A percentile compares a stretch with the other conserved stretches of the same genome.
Conservation (phyloP, 2,329 filamentous ascomycete genomes). For the Blumeria hordei region DNA sequence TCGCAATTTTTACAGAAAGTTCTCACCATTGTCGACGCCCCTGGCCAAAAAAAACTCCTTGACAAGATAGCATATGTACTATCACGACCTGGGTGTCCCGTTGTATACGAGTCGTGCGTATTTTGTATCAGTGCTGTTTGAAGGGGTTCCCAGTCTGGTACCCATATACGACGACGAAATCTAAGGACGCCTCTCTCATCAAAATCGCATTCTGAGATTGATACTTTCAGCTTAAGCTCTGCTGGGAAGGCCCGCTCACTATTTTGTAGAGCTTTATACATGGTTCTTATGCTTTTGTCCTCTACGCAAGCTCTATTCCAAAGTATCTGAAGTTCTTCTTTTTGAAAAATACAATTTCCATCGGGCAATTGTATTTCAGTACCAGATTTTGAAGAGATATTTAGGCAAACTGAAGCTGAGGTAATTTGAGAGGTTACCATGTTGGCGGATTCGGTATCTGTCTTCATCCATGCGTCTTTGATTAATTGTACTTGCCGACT, state of each 20-base stretch:
- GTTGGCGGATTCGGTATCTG: neutral
- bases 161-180: neutral
- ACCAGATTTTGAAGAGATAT: neutral
- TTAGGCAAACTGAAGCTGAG: too few relatives aligned
- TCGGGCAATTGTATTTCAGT: neutral
- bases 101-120: neutral
- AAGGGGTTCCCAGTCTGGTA: neutral
- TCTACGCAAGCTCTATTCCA: neutral
- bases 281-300: neutral
- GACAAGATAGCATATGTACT: neutral
- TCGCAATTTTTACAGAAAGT: neutral
- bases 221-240: neutral
- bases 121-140: neutral
- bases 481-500: neutral
- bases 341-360: neutral
- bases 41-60: neutral
- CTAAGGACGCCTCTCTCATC: neutral
- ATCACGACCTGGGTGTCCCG: neutral
- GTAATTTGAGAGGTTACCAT: neutral
- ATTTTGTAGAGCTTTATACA: neutral
- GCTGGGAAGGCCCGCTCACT: neutral
- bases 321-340: neutral
- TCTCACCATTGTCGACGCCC: neutral
- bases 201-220: neutral
- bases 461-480: neutral